Evolutionary conservation across 148 eudicot genomes (phyloP), one percentile per base, ranked within the genome.

Genomic region (Limonium bicolor): DNA sequence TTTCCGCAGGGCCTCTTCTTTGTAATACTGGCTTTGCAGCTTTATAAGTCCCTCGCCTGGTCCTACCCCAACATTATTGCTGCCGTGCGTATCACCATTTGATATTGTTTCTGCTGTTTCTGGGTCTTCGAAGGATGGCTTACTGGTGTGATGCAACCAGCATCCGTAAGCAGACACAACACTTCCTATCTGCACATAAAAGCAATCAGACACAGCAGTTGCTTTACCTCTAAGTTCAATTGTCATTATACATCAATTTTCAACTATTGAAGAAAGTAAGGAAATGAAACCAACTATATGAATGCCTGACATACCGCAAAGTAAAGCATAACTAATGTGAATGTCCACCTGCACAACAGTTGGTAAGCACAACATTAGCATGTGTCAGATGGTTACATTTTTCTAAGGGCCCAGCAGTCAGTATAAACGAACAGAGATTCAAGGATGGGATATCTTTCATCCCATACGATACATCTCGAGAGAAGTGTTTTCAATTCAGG

Each of bases 341-440:
- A 80, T 13, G 90, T 73, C 90, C 90, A 80, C 63, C 90, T 80
- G 83, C 55, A 76, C 13, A 50, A 36, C 31, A 53, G 21, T 20
- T n/a, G n/a, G n/a, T n/a, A n/a, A n/a, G n/a, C n/a, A n/a, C n/a
- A n/a, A n/a, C n/a, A n/a, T n/a, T n/a, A n/a, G n/a, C n/a, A n/a
- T n/a, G n/a, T n/a, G n/a, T n/a, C n/a, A n/a, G n/a, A n/a, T n/a
- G n/a, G n/a, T n/a, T n/a, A n/a, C n/a, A n/a, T n/a, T n/a, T n/a
- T n/a, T n/a, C n/a, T n/a, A n/a, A n/a, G n/a, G n/a, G n/a, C n/a
- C n/a, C n/a, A n/a, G n/a, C n/a, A n/a, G n/a, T n/a, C n/a, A n/a
- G n/a, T n/a, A n/a, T n/a, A n/a, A n/a, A n/a, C n/a, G n/a, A n/a
- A n/a, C n/a, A n/a, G n/a, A n/a, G n/a, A n/a, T n/a, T n/a, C n/a